These are phyloP conservation scores for Stachybotrys chlorohalonatus DNA, from an alignment of 2,329 filamentous ascomycete genomes.

Conservation along the genomic window DNA sequence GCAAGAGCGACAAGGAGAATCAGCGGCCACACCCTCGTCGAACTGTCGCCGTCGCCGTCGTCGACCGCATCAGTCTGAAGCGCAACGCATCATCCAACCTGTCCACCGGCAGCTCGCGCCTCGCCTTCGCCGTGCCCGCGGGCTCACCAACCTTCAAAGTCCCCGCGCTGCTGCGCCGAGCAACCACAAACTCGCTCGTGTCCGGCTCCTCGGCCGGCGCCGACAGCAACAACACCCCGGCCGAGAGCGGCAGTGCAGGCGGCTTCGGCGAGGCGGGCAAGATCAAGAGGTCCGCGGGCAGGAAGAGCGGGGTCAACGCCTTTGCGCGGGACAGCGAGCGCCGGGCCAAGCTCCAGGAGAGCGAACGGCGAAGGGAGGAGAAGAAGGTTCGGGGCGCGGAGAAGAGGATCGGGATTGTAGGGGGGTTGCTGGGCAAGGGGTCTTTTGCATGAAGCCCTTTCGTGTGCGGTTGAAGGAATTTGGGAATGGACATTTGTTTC, in stretches of 20 bases:
- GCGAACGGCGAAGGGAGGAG: constrained; percentile 48
- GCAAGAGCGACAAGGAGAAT: constrained; percentile 42
- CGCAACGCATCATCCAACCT: constrained; percentile 36
- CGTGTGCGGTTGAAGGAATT: neutral
- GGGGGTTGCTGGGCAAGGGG: constrained; percentile 49
- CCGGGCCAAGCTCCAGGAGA: constrained; percentile 43
- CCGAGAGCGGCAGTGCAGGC: constrained; percentile 16
- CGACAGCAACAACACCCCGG: constrained; percentile 20
- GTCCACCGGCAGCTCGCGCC: constrained; percentile 24
- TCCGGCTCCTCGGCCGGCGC: constrained; percentile 21
- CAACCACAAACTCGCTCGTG: constrained; percentile 56
- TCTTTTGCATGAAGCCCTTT: constrained; percentile 21
- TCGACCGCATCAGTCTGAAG: constrained; percentile 68
- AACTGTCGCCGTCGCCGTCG: constrained; percentile 35
- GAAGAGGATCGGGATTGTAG: constrained; percentile 45
- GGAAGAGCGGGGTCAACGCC: constrained; percentile 51
- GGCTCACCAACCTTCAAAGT: constrained; percentile 49
- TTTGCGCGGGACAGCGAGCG: constrained; percentile 52
- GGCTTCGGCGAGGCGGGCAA: constrained; percentile 40
- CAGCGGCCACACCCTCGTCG: constrained; percentile 25
- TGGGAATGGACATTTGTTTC: neutral
- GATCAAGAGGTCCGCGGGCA: constrained; percentile 51
- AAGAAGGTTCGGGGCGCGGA: constrained; percentile 49
- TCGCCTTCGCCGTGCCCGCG: constrained; percentile 47
- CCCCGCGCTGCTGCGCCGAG: constrained; percentile 62